These are phyloP conservation scores for Trichosanthes truncata DNA, from an alignment of 306 rosid genomes.

Conservation along the genomic window DNA sequence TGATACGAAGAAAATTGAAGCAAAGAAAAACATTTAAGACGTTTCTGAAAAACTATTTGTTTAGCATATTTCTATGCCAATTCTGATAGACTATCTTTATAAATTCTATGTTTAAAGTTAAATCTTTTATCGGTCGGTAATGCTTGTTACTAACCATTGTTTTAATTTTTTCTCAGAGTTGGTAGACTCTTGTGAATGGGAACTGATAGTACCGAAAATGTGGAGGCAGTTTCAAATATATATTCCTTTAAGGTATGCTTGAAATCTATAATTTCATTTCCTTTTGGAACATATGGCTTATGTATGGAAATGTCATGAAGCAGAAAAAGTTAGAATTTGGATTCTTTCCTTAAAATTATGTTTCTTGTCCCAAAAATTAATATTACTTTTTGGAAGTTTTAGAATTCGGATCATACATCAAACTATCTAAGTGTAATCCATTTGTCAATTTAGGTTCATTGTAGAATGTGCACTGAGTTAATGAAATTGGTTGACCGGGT, in stretches of 20 bases:
- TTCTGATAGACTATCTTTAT: background rate
- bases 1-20: background rate
- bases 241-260: slow-evolving; percentile 45
- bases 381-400: background rate
- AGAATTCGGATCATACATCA: background rate
- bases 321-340: background rate
- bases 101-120: background rate
- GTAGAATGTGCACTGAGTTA: slow-evolving; percentile 49
- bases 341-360: background rate
- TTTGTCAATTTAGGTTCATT: slow-evolving; percentile 51
- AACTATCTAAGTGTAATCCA: slow-evolving; percentile 7
- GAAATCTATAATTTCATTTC: slow-evolving; percentile 5
- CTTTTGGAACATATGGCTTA: background rate
- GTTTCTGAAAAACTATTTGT: background rate
- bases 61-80: background rate
- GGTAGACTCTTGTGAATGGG: slow-evolving; percentile 45
- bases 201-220: slow-evolving; percentile 42
- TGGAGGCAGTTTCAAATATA: slow-evolving; percentile 23
- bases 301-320: background rate
- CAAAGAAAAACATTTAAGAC: background rate
- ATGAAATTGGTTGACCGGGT: slow-evolving; percentile 39
- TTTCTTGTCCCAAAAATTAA: background rate
- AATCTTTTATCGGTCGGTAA: background rate
- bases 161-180: slow-evolving; percentile 18
- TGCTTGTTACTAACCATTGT: slow-evolving; percentile 4